phyloP scores from a whole-genome alignment of 1,284 basidiomycete genomes.

The Cryptococcus sp. region DNA sequence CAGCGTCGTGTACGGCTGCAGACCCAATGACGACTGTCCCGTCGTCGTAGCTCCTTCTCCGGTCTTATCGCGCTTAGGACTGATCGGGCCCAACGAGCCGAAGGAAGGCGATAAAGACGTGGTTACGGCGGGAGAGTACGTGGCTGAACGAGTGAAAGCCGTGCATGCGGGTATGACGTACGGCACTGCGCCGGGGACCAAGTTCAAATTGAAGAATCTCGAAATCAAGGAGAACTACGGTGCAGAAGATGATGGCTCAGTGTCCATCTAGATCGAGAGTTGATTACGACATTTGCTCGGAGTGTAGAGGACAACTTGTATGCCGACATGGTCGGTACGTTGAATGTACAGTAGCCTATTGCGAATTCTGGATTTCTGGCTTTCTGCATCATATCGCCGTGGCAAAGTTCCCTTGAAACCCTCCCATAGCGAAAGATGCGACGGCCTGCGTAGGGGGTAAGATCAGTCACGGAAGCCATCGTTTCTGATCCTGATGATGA shows the following conservation, averaged over 20 bases:
- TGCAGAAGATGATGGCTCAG: conserved; percentile 7
- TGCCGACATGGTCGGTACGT: too few relatives aligned
- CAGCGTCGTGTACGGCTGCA: conserved; percentile 38
- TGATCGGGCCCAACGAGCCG: conserved; percentile 17
- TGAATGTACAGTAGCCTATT: too few relatives aligned
- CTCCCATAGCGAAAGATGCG: neutral
- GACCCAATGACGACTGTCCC: conserved; percentile 36
- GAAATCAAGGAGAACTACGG: conserved; percentile 30
- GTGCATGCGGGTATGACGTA: conserved; percentile 26
- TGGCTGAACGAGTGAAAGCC: conserved; percentile 29
- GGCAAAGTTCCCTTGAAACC: too few relatives aligned
- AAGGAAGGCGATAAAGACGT: conserved; percentile 11
- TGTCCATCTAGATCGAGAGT: conserved; percentile 3
- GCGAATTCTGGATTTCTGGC: too few relatives aligned
- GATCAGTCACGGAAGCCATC: neutral
- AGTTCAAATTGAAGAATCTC: conserved; percentile 30
- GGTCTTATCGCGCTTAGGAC: conserved; percentile 25
- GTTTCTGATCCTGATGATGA: neutral
- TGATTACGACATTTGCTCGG: too few relatives aligned
- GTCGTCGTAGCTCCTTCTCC: conserved; percentile 33
- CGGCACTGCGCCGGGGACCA: conserved; percentile 27
- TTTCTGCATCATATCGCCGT: too few relatives aligned
- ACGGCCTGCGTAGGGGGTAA: neutral
- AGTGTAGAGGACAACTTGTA: too few relatives aligned
- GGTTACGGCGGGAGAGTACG: conserved; percentile 28